Conservation (phyloP, 345 rosid species). For the Bruguiera parviflora region DNA sequence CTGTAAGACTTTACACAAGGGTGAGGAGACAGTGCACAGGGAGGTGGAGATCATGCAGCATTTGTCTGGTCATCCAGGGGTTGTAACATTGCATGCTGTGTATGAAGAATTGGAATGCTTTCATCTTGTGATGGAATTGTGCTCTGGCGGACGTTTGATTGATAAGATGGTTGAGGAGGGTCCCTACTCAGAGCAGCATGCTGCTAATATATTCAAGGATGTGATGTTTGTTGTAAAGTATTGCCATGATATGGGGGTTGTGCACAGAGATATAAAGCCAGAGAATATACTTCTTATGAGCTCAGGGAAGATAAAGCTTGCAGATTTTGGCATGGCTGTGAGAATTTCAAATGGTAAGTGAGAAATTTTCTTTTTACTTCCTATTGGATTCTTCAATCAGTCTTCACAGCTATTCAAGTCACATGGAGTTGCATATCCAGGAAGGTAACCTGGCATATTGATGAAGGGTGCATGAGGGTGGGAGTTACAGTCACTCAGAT, state of each 20-base stretch:
- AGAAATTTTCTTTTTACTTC: conserved; percentile 1
- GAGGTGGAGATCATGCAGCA: conserved; percentile 99
- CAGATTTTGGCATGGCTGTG: conserved; percentile 96
- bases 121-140: conserved; percentile 92
- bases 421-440: neutral
- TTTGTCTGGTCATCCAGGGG: conserved; percentile 85
- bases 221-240: conserved; percentile 76
- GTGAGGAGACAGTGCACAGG: conserved; percentile 84
- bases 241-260: conserved; percentile 98
- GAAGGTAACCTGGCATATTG: conserved; percentile 1
- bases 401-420: neutral
- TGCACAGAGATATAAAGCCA: conserved; percentile 91
- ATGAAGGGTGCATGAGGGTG: neutral
- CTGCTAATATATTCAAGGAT: conserved; percentile 85
- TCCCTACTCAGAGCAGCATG: conserved; percentile 65
- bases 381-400: neutral
- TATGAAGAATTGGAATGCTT: conserved; percentile 78
- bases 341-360: conserved; percentile 74
- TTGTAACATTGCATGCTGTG: conserved; percentile 80
- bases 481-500: neutral
- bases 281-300: conserved; percentile 76
- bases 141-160: conserved; percentile 85
- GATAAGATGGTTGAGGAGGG: conserved; percentile 72
- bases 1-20: conserved; percentile 77
- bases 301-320: conserved; percentile 78